A percentile compares a stretch with the other conserved stretches of the same genome.
Conservation (phyloP, 139 green algal genomes). For the Tetraselmis chui region DNA sequence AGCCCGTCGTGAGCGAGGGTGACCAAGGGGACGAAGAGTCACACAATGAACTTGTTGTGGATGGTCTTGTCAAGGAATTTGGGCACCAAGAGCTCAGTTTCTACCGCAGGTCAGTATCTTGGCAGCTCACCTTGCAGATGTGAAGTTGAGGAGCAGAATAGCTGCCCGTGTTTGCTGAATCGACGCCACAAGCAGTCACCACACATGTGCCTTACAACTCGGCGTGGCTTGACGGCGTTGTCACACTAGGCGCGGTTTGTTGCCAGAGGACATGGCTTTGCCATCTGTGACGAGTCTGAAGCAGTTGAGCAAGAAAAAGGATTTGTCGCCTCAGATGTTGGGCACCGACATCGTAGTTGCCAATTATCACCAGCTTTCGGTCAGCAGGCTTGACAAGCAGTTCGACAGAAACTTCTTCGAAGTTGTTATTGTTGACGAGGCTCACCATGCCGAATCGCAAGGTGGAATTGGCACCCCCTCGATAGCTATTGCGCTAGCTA, state of each 20-base stretch:
- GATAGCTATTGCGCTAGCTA: too few species aligned
- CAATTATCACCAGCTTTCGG: neutral
- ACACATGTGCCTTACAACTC: too few species aligned
- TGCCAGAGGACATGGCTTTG: neutral
- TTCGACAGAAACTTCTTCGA: neutral
- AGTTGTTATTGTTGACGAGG: neutral
- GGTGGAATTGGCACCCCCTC: too few species aligned
- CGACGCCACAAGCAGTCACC: too few species aligned
- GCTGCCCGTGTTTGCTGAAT: too few species aligned
- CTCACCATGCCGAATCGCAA: neutral
- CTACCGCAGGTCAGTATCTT: too few species aligned
- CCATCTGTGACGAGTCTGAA: neutral
- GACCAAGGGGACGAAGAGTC: neutral
- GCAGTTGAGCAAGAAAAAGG: neutral
- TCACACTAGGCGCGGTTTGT: neutral
- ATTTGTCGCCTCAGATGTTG: too few species aligned
- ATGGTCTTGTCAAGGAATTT: neutral
- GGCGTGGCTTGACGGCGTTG: neutral
- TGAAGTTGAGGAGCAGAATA: too few species aligned
- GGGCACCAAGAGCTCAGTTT: neutral
- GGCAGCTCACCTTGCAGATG: too few species aligned
- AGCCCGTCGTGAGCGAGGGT: neutral
- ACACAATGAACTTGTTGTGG: neutral
- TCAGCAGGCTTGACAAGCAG: neutral
- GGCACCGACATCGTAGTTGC: neutral